Base-by-base conservation (phyloP, 2,329 filamentous ascomycete genomes). In the Neonectria neomacrospora region DNA sequence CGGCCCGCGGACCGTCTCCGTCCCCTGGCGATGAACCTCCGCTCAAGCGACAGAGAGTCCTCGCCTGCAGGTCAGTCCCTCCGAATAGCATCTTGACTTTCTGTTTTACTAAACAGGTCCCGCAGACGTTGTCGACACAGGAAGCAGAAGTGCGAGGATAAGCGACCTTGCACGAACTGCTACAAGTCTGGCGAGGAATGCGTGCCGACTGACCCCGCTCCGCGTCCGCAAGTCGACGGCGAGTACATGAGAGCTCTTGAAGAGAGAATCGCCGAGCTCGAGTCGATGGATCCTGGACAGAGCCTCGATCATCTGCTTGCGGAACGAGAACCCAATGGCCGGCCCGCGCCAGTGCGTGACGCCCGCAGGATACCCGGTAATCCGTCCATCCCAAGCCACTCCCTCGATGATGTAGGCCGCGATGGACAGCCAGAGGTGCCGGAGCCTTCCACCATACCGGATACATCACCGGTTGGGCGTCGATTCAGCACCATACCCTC, bases 61-160 rank as follows among this genome's bases (percentile, higher is more conserved):
- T 69, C 32, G 67, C 67, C 3, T 69, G 67, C 58, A 54, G 66
- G 64, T 67, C 26, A 34, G 59, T 44, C 18, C 8, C 56, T 6
- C 1, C 10, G 20, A 22, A 18, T n/a, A 10, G 16, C 10, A 5
- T 12, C 16, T 5, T 53, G 34, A 2, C 5, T 16, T 39, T 10
- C 8, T 12, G n/a, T 28, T 23, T 20, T 30, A 16, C 50, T 52
- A 26, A 41, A 3, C 14, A n/a, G 14, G 5, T 1, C 5, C 30
- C 47, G 2, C 28, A 66, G 62, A 28, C 66, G 68, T 32, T 74
- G 71, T 44, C 63, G 71, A 16, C 67, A 67, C 20, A 66, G 72
- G 20, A 73, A 71, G 60, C 67, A 73, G 56, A 69, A 67, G 54
- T 70, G 71, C 39, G 71, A 68, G 34, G 70, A 69, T 22, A 47